A percentile compares a stretch with the other conserved stretches of the same genome.
These are phyloP conservation scores for Penicillium sp. DNA, from an alignment of 2,329 filamentous ascomycete genomes.

Conservation along the genomic window DNA sequence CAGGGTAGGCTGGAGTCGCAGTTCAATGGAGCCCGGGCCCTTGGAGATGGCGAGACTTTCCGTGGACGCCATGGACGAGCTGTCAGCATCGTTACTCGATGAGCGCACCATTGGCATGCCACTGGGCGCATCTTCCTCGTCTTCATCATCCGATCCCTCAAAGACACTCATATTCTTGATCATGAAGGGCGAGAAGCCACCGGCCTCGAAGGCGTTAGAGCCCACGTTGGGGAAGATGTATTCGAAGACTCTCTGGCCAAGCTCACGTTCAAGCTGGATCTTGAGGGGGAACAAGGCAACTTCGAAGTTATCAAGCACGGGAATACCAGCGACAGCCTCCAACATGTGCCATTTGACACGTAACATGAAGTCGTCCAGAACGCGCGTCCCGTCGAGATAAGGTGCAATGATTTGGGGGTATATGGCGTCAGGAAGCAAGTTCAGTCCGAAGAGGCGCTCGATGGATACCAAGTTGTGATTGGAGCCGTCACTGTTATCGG, in stretches of 20 bases:
- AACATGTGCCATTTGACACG: slow-evolving; percentile 97
- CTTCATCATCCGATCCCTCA: slow-evolving; percentile 48
- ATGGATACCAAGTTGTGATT: slow-evolving; percentile 91
- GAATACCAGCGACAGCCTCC: slow-evolving; percentile 94
- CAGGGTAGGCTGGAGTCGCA: slow-evolving; percentile 78
- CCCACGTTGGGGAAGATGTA: slow-evolving; percentile 92
- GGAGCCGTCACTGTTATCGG: slow-evolving; percentile 94
- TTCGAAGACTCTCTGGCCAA: slow-evolving; percentile 89
- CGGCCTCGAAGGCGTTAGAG: slow-evolving; percentile 49
- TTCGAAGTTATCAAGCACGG: slow-evolving; percentile 95
- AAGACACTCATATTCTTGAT: slow-evolving; percentile 52
- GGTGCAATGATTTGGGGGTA: slow-evolving; percentile 96
- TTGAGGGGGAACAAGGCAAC: slow-evolving; percentile 90
- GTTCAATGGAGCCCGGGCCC: slow-evolving; percentile 70
- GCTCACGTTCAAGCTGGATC: slow-evolving; percentile 86
- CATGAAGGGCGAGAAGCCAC: slow-evolving; percentile 51
- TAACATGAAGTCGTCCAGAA: slow-evolving; percentile 71
- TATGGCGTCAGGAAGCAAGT: slow-evolving; percentile 81
- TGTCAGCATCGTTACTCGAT: slow-evolving; percentile 39
- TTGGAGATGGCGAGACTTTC: slow-evolving; percentile 54
- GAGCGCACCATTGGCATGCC: slow-evolving; percentile 24
- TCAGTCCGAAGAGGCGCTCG: slow-evolving; percentile 81
- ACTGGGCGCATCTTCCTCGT: slow-evolving; percentile 21
- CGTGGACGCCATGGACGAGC: slow-evolving; percentile 31
- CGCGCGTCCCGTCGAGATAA: slow-evolving; percentile 66